Evolutionary conservation across 1,139 yeast genomes (phyloP).

Genomic region (Pichia kudriavzevii): DNA sequence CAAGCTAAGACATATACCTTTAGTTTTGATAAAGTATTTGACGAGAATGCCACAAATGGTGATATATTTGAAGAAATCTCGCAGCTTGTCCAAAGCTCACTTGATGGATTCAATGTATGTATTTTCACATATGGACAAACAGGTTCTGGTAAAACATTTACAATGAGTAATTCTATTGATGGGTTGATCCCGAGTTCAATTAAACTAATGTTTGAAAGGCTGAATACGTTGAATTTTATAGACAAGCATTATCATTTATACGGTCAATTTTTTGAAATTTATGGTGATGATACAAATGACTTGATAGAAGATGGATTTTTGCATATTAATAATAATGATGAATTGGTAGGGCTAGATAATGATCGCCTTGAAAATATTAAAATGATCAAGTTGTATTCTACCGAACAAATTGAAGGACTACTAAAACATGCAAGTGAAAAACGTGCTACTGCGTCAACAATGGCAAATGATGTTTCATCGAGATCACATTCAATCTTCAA

Average conservation of each 20-base stretch:
- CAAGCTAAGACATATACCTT: constrained; percentile 34
- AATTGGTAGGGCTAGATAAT: constrained; percentile 33
- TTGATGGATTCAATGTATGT: constrained; percentile 89
- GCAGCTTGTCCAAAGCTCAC: constrained; percentile 78
- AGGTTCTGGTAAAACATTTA: constrained; percentile 91
- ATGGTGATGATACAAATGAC: constrained; percentile 76
- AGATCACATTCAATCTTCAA: constrained; percentile 67
- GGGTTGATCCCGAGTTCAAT: constrained; percentile 85
- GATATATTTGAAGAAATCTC: constrained; percentile 79
- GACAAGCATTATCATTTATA: constrained; percentile 63
- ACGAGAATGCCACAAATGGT: constrained; percentile 42
- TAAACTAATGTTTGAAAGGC: constrained; percentile 59
- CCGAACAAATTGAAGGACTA: constrained; percentile 43
- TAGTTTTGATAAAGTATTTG: constrained; percentile 74
- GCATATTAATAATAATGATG: constrained; percentile 18
- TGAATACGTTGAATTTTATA: constrained; percentile 38
- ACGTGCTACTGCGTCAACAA: constrained; percentile 78
- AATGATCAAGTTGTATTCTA: constrained; percentile 35
- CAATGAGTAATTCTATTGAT: constrained; percentile 67
- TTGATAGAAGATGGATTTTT: constrained; percentile 32
- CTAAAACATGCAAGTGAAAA: constrained; percentile 50
- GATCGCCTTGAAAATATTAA: constrained; percentile 53
- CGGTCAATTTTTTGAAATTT: constrained; percentile 85
- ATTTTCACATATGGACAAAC: constrained; percentile 98
- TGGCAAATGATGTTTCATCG: constrained; percentile 71